Conservation (phyloP, 768 basidiomycete species). For the Boletus sp. region DNA sequence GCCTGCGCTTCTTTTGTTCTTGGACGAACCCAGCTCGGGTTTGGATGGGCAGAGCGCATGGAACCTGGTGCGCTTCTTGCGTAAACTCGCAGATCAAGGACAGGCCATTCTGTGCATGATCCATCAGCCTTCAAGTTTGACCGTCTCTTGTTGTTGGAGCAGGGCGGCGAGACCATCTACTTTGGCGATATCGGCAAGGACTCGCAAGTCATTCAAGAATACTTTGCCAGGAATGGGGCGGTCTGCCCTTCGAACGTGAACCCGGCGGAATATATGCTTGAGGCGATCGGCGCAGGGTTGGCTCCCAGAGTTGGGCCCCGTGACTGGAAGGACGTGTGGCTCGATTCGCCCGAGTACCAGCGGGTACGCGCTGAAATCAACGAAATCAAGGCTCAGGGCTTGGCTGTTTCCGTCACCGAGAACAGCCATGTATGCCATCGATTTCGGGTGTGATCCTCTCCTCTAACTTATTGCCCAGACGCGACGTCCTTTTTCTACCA, state of each 20-base stretch:
- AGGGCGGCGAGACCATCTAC: conserved; percentile 90
- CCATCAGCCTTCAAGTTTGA: conserved; percentile 87
- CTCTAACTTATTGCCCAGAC: conserved; percentile 38
- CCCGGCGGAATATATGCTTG: conserved; percentile 77
- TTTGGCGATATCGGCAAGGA: conserved; percentile 86
- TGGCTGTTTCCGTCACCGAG: conserved; percentile 41
- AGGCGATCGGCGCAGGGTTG: conserved; percentile 85
- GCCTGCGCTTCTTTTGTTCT: conserved; percentile 22
- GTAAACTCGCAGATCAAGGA: conserved; percentile 80
- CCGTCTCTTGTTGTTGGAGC: conserved; percentile 62
- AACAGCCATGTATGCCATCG: conserved; percentile 44
- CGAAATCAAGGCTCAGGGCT: conserved; percentile 45
- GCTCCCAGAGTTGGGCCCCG: conserved; percentile 67
- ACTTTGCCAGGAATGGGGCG: conserved; percentile 74
- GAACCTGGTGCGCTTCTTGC: conserved; percentile 78
- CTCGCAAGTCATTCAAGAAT: conserved; percentile 63
- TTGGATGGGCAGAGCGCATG: conserved; percentile 70
- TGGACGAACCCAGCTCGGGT: conserved; percentile 53
- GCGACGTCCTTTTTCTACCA: conserved; percentile 79
- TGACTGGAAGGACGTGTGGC: conserved; percentile 89
- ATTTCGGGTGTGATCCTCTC: not conserved
- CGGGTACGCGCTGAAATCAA: conserved; percentile 43
- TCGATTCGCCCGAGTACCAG: conserved; percentile 61
- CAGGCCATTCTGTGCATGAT: conserved; percentile 91
- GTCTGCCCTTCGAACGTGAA: conserved; percentile 75